These are phyloP conservation scores for Jaltomata sinuosa DNA, from an alignment of 257 asterid genomes.

Conservation along the genomic window DNA sequence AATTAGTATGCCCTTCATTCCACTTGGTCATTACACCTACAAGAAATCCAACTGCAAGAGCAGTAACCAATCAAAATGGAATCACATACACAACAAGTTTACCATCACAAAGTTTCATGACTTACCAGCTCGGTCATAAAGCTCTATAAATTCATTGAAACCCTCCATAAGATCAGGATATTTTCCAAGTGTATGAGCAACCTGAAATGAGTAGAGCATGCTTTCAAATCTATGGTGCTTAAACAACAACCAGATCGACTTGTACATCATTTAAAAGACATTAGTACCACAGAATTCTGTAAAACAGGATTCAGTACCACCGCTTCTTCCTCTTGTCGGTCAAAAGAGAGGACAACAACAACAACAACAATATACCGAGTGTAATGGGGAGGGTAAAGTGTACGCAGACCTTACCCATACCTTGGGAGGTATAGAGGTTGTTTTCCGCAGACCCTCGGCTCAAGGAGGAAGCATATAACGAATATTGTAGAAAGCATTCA, in stretches of 20 bases:
- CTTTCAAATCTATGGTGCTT: neutral
- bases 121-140: slow-evolving; percentile 75
- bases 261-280: neutral
- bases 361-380: neutral
- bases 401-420: neutral
- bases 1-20: slow-evolving; percentile 59
- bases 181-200: slow-evolving; percentile 67
- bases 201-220: slow-evolving; percentile 30
- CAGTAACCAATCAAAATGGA: slow-evolving; percentile 20
- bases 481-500: neutral
- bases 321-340: neutral
- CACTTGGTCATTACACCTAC: slow-evolving; percentile 83
- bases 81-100: neutral
- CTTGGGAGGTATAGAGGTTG: neutral
- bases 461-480: neutral
- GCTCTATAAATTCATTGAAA: slow-evolving; percentile 71
- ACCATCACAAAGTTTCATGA: slow-evolving; percentile 6
- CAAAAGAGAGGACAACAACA: neutral
- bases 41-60: slow-evolving; percentile 74
- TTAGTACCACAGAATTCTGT: neutral
- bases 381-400: neutral
- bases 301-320: neutral
- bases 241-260: neutral
- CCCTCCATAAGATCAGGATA: slow-evolving; percentile 88
- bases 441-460: neutral